Base-by-base conservation (phyloP, 1,284 basidiomycete genomes). In the Vanrija sp. region DNA sequence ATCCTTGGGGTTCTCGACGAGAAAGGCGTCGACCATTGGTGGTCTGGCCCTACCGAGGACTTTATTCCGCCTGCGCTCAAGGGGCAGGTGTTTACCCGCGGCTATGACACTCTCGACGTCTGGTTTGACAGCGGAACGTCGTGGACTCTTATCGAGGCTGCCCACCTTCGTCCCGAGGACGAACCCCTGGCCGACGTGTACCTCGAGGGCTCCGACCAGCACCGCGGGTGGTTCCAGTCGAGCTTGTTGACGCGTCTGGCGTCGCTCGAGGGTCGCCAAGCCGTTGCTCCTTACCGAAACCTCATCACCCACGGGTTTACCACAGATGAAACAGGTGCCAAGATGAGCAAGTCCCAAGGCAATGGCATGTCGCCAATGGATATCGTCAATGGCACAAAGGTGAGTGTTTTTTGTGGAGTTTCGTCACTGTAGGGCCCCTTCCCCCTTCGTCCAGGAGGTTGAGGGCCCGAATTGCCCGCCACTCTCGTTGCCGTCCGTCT, bases 181-280 rank as follows among this genome's bases (percentile, higher is more conserved):
- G 58, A 67, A n/a, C 70, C 81, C 43, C 77, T 84, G 34, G 90
- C 94, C 0, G 92, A 98, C 69, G 82, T 98, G 12, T 95, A 91
- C 68, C 78, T 99, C 14, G 96, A 99, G 71, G 96, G 96, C 10
- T 90, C 90, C 0, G 96, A 99, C 74, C 96, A 98, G 74, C 95
- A 98, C 75, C 86, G 96, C 9, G 96, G 96, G 15, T 99, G 96
- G 96, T 99, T 99, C 81, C 96, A 99, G 74, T 95, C 91, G 52
- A 88, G 91, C 58, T 78, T 99, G 21, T 79, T 98, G 47, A 98
- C 95, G 1, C 84, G 86, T 5, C 78, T 97, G 6, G 69, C 72
- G 8, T 60, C 62, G 9, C 53, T 61, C 14, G 43, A 54, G 3
- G 52, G 52, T 7, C 40, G 45, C n/a, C 49, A 46, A 26, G 55